Conservation (phyloP, 2,329 filamentous ascomycete species). For the Lasiodiplodia sp. region DNA sequence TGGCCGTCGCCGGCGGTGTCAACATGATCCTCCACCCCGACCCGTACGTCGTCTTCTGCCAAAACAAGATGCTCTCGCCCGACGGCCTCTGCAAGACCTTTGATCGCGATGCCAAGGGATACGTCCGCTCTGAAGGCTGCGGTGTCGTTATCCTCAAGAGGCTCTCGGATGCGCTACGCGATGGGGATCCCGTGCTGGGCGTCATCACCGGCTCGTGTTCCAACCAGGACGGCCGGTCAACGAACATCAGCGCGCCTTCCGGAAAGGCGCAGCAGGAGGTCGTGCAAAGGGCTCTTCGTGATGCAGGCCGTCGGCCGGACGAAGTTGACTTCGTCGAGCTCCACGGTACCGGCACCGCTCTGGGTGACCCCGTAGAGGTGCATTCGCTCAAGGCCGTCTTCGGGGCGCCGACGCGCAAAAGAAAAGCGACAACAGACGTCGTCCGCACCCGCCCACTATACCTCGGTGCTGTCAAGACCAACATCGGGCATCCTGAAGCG, state of each 20-base stretch:
- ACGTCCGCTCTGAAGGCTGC: slow-evolving; percentile 69
- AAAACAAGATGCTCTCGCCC: slow-evolving; percentile 37
- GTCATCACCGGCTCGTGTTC: slow-evolving; percentile 51
- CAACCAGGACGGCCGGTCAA: slow-evolving; percentile 61
- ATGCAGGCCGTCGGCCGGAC: neutral
- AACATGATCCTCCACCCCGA: slow-evolving; percentile 1
- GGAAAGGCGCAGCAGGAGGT: slow-evolving; percentile 53
- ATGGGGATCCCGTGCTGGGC: slow-evolving; percentile 61
- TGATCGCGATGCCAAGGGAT: slow-evolving; percentile 66
- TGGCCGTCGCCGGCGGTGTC: slow-evolving; percentile 29
- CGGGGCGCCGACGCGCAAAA: neutral
- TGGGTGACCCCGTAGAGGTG: slow-evolving; percentile 37
- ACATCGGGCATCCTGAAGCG: slow-evolving; percentile 47
- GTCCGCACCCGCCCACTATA: slow-evolving; percentile 36
- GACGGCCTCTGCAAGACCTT: slow-evolving; percentile 40
- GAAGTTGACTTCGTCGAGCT: slow-evolving; percentile 40
- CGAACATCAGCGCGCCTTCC: slow-evolving; percentile 64
- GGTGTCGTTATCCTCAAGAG: slow-evolving; percentile 65
- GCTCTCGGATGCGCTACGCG: slow-evolving; percentile 62
- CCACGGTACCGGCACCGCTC: slow-evolving; percentile 42
- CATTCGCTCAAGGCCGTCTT: slow-evolving; percentile 35
- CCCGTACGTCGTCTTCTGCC: neutral
- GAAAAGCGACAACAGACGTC: slow-evolving; percentile 33
- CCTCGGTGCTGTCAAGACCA: slow-evolving; percentile 36
- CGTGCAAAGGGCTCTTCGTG: slow-evolving; percentile 33